These are phyloP conservation scores for Russula foetens DNA, from an alignment of 768 basidiomycete species.

Conservation along the genomic window DNA sequence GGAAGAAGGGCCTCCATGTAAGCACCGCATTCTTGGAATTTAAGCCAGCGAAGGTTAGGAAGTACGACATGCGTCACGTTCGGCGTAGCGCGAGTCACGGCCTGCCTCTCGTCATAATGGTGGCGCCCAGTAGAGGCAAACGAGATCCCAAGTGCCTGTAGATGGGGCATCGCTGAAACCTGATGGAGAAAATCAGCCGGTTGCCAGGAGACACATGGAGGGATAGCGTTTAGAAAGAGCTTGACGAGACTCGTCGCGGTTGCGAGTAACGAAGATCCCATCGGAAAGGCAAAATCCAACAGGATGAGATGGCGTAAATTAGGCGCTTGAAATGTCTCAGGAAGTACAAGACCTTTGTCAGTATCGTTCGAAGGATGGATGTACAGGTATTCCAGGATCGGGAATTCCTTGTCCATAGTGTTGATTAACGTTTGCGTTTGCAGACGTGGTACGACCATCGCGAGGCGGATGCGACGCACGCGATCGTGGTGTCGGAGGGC, in stretches of 20 bases:
- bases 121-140: not conserved
- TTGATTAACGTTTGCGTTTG: not conserved
- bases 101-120: no score
- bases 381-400: not conserved
- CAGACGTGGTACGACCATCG: not conserved
- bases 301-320: not conserved
- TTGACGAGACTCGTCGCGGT: not conserved
- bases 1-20: no score
- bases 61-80: no score
- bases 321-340: not conserved
- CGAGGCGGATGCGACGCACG: not conserved
- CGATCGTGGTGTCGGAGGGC: not conserved
- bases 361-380: not conserved
- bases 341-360: no score
- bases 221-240: not conserved
- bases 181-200: not conserved
- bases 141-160: not conserved
- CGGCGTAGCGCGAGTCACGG: no score
- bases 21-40: no score
- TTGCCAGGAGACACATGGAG: not conserved
- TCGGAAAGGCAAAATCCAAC: not conserved
- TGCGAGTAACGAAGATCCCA: not conserved
- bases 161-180: not conserved
- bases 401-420: not conserved
- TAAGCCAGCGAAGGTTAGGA: no score